Base-by-base conservation (phyloP, 164 flowering plant species). In the Vitis amurensis region DNA sequence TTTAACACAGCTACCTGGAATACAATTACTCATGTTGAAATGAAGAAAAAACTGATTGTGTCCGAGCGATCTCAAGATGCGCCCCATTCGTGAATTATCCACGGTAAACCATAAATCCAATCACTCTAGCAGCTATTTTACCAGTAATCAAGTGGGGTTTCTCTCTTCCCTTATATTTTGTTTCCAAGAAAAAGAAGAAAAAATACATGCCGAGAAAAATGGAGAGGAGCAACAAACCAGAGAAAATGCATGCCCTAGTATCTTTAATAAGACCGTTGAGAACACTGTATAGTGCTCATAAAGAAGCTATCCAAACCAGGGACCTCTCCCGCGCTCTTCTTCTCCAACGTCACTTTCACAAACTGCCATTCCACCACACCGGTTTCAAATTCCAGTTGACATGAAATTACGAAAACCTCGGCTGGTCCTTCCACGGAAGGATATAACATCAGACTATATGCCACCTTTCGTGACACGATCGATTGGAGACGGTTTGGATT, bases 181-280 rank as follows among this genome's bases (percentile, higher is more conserved):
- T 66, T 73, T 61, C 50, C 50, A 69, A 64, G 37, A 31, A 31
- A 31, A 31, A 31, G 6, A 31, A 19, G 19, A 59, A 63, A 55
- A 12, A 67, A 50, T 17, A 73, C 49, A 14, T 70, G 63, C 37
- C 1, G 55, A 56, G 15, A n/a, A 50, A 68, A 64, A 30, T 15
- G 77, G 81, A 64, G 50, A 44, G 66, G 50, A 44, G 67, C 69
- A 55, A 79, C 57, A n/a, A 69, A 64, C 17, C 59, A 71, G 59
- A 56, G 52, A 66, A 57, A 76, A 67, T 55, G 59, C 8, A 71
- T 69, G 50, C 70, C 75, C 60, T 31, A 5, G 37, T 31, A 31
- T 62, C 68, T 29, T 60, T 60, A 63, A 23, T 23, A 27, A 65
- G 58, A 47, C 14, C 63, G 5, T 49, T 51, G 37, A 51, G 12